Evolutionary conservation across 2,329 filamentous ascomycete genomes (phyloP), one percentile per base, ranked within the genome.

Genomic region (Botrytis sinoallii): DNA sequence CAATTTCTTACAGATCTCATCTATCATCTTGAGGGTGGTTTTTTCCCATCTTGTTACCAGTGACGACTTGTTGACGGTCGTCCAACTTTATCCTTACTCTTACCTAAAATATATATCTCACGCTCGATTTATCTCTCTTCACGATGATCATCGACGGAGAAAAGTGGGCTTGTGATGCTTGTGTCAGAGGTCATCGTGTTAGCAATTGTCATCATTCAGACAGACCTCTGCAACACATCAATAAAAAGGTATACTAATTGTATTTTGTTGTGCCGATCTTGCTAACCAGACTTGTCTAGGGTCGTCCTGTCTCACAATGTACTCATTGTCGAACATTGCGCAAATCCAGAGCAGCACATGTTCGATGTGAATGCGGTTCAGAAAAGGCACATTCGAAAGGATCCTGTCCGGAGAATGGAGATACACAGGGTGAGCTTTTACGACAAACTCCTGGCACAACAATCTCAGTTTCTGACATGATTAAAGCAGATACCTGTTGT

Each of bases 171-270:
- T 98, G 95, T 88, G 93, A 97, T 75, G 80, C 81, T 63, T 99
- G 96, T 86, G 94, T 99, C 83, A 93, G 96, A 84, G 96, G 96
- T 82, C 96, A 99, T 86, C 93, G 96, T 83, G 96, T 99, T 82
- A 98, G 95, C 91, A 97, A 96, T 83, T 99, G 96, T 87, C 94
- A 95, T 84, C 96, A 99, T 84, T 89, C 90, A 83, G 96, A 98
- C 84, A 93, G 95, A 78, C 93, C 93, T 77, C 89, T 98, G 77
- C 92, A 93, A 81, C 94, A 97, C 83, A 97, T 98, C 86, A 97
- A 97, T 84, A 97, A 97, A 84, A 98, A 98, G 78, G 80, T 81
- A 77, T 66, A 74, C 32, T 38, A 22, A 40, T 63, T 25, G 64
- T 63, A 38, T n/a, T 70, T 38, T 55, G 29, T 40, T 52, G 22